Percentiles rank a stretch among this genome's conserved stretches.
Conservation (phyloP, 805 yeast genomes). For the Maudiozyma barnettii region DNA sequence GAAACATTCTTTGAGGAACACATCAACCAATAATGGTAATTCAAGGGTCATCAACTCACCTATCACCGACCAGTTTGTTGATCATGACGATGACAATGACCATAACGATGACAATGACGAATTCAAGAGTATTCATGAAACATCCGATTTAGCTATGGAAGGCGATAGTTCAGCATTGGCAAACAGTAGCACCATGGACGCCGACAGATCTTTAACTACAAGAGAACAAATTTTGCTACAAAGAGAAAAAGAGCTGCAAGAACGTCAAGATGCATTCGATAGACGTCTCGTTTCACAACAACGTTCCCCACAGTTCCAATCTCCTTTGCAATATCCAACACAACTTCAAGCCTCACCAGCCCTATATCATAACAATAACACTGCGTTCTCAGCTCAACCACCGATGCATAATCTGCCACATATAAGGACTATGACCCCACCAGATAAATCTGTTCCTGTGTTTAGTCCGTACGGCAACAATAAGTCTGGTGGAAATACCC, state of each 20-base stretch:
- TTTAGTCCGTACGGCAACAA: slow-evolving; percentile 9
- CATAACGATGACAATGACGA: background rate
- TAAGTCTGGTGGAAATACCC: slow-evolving; percentile 4
- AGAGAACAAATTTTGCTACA: slow-evolving; percentile 23
- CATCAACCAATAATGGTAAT: background rate
- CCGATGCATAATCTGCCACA: slow-evolving; percentile 4
- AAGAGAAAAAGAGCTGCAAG: slow-evolving; percentile 23
- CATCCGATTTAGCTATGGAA: background rate
- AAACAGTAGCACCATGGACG: slow-evolving; percentile 1
- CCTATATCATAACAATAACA: slow-evolving; percentile 3
- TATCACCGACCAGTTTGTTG: background rate
- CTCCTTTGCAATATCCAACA: slow-evolving; percentile 8
- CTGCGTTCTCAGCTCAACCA: slow-evolving; percentile 1
- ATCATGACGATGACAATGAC: background rate
- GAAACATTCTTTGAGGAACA: background rate
- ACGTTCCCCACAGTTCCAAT: slow-evolving; percentile 1
- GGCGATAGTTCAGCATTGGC: background rate
- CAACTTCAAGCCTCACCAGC: slow-evolving; percentile 2
- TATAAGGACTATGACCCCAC: slow-evolving; percentile 1
- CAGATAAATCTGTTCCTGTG: slow-evolving; percentile 4
- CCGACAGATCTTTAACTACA: slow-evolving; percentile 9
- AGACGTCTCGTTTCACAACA: slow-evolving; percentile 13
- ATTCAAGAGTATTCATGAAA: background rate
- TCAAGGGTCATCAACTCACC: background rate
- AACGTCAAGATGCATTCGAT: slow-evolving; percentile 24